A percentile compares a stretch with the other conserved stretches of the same genome.
phyloP scores from a whole-genome alignment of 2,329 filamentous ascomycete species.

The Arachnopeziza araneosa region DNA sequence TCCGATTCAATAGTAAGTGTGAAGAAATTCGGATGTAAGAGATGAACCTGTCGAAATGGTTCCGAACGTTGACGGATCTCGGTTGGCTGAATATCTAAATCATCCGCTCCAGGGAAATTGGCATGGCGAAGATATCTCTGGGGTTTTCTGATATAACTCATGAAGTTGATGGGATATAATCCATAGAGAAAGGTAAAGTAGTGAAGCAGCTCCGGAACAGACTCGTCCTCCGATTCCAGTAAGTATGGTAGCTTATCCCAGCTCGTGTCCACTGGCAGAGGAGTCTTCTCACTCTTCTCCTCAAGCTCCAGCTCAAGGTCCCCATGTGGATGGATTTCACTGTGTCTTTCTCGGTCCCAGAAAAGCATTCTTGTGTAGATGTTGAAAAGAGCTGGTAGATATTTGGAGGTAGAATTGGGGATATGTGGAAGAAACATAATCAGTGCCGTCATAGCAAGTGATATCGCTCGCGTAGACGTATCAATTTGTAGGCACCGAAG shows the following conservation, averaged over 20 bases:
- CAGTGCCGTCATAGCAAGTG: conserved; percentile 65
- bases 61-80: conserved; percentile 74
- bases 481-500: conserved; percentile 71
- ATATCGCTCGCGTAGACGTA: conserved; percentile 71
- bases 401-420: conserved; percentile 62
- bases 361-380: conserved; percentile 76
- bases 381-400: conserved; percentile 70
- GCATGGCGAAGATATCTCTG: conserved; percentile 71
- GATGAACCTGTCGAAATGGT: conserved; percentile 64
- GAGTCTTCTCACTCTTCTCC: conserved; percentile 26
- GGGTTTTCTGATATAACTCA: conserved; percentile 79
- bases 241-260: conserved; percentile 64
- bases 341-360: conserved; percentile 51
- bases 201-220: conserved; percentile 61
- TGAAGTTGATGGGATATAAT: conserved; percentile 78
- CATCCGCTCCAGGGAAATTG: conserved; percentile 63
- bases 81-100: conserved; percentile 71
- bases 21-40: conserved; percentile 82
- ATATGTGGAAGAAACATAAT: conserved; percentile 82
- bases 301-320: conserved; percentile 6
- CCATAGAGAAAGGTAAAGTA: conserved; percentile 83
- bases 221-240: conserved; percentile 54
- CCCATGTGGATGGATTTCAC: conserved; percentile 7
- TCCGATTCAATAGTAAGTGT: conserved; percentile 74
- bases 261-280: conserved; percentile 35